These are phyloP conservation scores for Sporothrix sp. DNA, from an alignment of 2,329 filamentous ascomycete genomes.

Conservation along the genomic window DNA sequence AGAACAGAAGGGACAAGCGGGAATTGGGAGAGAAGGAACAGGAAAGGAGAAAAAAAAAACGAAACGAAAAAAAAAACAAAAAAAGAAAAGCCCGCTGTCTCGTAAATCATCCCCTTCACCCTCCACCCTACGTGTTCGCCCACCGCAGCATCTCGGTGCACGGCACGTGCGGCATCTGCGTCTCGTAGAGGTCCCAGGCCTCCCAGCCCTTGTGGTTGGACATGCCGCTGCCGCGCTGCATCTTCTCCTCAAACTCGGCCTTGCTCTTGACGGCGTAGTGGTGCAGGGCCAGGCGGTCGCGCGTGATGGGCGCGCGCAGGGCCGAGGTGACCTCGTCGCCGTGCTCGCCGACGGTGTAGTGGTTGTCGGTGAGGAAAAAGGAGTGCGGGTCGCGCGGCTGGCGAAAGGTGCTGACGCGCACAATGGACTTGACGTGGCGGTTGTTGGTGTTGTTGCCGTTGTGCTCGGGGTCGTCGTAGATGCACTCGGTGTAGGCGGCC, in stretches of 20 bases:
- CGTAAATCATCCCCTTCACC: too few species aligned
- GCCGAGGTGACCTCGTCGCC: conserved; percentile 7
- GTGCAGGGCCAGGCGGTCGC: conserved; percentile 12
- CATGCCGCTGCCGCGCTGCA: conserved; percentile 15
- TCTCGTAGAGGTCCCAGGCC: conserved; percentile 7
- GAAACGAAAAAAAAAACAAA: too few species aligned
- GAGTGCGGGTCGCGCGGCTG: conserved; percentile 13
- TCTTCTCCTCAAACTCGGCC: conserved; percentile 14
- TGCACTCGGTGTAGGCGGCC: conserved; percentile 8
- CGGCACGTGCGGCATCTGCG: conserved; percentile 2
- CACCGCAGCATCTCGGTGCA: conserved; percentile 15
- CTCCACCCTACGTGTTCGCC: too few species aligned
- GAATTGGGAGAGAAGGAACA: too few species aligned
- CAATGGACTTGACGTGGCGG: conserved; percentile 15
- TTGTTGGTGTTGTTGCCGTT: conserved; percentile 5
- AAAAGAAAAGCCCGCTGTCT: too few species aligned
- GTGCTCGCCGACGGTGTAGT: conserved; percentile 13
- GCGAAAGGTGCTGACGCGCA: conserved; percentile 5
- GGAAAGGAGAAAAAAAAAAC: too few species aligned
- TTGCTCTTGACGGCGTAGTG: conserved; percentile 14
- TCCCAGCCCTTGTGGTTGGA: conserved; percentile 15
- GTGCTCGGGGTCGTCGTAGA: conserved; percentile 10
- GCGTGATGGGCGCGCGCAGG: conserved; percentile 10
- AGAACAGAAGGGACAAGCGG: too few species aligned
- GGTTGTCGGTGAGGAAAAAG: conserved; percentile 2